A percentile compares a stretch with the other conserved stretches of the same genome.
phyloP scores from a whole-genome alignment of 257 asterid species.

The Nicotiana tomentosiformis region DNA sequence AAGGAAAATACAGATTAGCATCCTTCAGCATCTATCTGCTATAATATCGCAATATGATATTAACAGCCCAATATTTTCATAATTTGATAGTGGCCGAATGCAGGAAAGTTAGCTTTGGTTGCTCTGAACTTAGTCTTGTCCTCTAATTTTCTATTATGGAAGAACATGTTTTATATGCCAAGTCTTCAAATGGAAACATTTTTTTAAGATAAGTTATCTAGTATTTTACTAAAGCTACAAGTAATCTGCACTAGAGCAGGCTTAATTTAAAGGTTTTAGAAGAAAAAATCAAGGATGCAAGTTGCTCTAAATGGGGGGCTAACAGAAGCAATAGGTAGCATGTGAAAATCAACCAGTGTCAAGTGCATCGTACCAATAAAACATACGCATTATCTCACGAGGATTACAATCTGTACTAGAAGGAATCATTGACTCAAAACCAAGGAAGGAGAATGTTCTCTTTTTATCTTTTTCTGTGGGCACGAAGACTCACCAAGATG shows the following conservation, averaged over 20 bases:
- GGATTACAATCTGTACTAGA: neutral
- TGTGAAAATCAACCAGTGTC: neutral
- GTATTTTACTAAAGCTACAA: neutral
- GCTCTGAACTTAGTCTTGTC: neutral
- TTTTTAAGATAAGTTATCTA: neutral
- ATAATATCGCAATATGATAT: neutral
- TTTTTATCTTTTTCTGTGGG: no score
- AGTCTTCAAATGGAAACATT: neutral
- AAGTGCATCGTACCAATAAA: neutral
- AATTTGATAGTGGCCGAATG: neutral
- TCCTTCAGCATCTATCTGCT: neutral
- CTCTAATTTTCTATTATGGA: neutral
- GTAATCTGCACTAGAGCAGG: neutral
- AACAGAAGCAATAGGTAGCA: neutral
- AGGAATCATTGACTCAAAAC: neutral
- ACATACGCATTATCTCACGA: neutral
- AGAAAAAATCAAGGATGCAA: neutral
- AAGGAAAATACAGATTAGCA: neutral
- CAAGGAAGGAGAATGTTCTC: neutral
- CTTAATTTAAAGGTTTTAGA: neutral
- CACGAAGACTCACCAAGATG: slow-evolving; percentile 51
- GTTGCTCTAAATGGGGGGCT: neutral
- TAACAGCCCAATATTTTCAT: neutral
- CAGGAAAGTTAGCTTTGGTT: neutral
- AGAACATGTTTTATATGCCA: neutral